phyloP scores from a whole-genome alignment of 2,329 filamentous ascomycete genomes.

The Phyllosticta paracitricarpa region DNA sequence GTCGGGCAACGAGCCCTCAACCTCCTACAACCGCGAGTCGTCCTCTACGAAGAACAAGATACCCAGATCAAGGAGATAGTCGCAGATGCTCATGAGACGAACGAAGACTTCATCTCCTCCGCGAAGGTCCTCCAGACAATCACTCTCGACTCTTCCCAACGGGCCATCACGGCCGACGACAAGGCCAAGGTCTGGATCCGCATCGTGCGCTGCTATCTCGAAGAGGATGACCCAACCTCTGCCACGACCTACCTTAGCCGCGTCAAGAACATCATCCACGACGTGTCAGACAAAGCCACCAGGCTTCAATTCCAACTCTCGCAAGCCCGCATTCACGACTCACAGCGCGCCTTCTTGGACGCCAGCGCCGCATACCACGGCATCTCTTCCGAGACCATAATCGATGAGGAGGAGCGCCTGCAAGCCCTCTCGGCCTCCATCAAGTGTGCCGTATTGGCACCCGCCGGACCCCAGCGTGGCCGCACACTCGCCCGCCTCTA shows the following conservation, averaged over 20 bases:
- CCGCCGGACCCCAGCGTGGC: constrained; percentile 76
- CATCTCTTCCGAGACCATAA: constrained; percentile 64
- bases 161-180: constrained; percentile 69
- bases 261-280: constrained; percentile 84
- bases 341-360: constrained; percentile 78
- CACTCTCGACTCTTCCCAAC: constrained; percentile 79
- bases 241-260: constrained; percentile 88
- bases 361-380: constrained; percentile 82
- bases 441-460: constrained; percentile 84
- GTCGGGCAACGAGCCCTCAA: constrained; percentile 66
- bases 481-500: constrained; percentile 74
- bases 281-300: constrained; percentile 61
- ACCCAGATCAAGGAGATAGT: constrained; percentile 69
- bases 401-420: constrained; percentile 80
- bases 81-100: constrained; percentile 70
- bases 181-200: constrained; percentile 84
- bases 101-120: constrained; percentile 71
- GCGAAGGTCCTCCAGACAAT: constrained; percentile 74
- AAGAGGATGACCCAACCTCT: constrained; percentile 79
- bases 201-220: constrained; percentile 87
- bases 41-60: constrained; percentile 78
- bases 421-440: constrained; percentile 79
- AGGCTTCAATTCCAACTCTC: constrained; percentile 81
- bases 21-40: constrained; percentile 54
- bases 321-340: constrained; percentile 86